Conservation (phyloP, 495 filamentous ascomycete species). For the Entonaema liquescens region DNA sequence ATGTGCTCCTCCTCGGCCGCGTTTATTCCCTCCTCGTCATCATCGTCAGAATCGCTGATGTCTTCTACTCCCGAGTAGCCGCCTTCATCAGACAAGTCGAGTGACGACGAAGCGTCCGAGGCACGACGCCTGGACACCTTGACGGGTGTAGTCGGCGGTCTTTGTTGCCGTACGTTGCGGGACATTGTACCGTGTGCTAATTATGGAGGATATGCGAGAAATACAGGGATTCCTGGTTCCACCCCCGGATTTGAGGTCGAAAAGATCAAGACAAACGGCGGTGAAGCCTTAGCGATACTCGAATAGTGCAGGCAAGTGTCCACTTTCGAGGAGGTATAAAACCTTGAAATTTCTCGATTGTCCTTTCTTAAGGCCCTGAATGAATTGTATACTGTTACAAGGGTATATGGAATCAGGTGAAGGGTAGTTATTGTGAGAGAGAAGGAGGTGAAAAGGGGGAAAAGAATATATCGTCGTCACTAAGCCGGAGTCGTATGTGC, state of each 20-base stretch:
- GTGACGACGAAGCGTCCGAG: conserved; percentile 55
- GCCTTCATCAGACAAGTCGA: conserved; percentile 70
- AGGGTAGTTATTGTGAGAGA: conserved; percentile 15
- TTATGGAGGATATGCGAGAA: conserved; percentile 22
- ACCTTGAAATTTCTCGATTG: background rate
- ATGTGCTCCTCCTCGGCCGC: conserved; percentile 78
- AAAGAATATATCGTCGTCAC: conserved; percentile 42
- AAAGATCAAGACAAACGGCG: conserved; percentile 49
- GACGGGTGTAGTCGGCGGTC: conserved; percentile 53
- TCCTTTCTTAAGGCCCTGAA: conserved; percentile 5
- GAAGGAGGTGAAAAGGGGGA: conserved; percentile 15
- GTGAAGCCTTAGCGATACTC: conserved; percentile 42
- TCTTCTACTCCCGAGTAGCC: conserved; percentile 78
- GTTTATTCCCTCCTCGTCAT: conserved; percentile 75
- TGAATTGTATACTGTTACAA: conserved; percentile 5
- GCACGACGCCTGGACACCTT: conserved; percentile 51
- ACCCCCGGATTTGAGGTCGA: conserved; percentile 31
- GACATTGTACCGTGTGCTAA: conserved; percentile 52
- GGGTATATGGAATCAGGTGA: conserved; percentile 16
- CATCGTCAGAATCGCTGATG: conserved; percentile 77
- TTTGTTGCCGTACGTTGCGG: conserved; percentile 62
- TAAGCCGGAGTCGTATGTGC: conserved; percentile 19
- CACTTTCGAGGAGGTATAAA: conserved; percentile 16
- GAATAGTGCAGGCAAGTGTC: conserved; percentile 5
- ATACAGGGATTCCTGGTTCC: conserved; percentile 35